Evolutionary conservation across 768 basidiomycete genomes (phyloP), one percentile per base, ranked within the genome.

Genomic region (Crassisporium funariophilum): DNA sequence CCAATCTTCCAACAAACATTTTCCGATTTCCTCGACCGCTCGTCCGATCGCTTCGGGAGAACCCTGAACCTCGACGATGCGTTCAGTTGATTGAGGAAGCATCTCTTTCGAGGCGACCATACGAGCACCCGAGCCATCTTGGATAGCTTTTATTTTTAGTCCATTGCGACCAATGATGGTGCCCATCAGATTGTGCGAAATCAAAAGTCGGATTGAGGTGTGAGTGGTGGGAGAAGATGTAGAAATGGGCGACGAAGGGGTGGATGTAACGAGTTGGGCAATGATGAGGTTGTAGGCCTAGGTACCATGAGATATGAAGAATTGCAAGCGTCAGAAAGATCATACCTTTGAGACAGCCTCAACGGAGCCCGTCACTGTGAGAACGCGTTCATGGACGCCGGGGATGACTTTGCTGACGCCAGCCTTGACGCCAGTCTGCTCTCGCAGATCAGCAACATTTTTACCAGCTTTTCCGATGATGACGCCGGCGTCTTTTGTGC

Each of bases 71-170:
- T 98, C 97, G 45, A 99, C 97, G 59, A 98, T 89, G 54, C 97
- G 91, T 70, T 99, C 97, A 37, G 97, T 99, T 23, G 95, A 98
- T 70, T 98, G 97, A 23, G 97, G 95, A 35, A 99, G 82, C 89
- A 98, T 98, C 63, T 98, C 97, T 70, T 98, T 98, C 51, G 91
- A 91, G 35, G 97, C 97, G 46, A 98, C 88, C 95, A 99, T 99
- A 46, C 97, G 88, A 15, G 93, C 94, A 41, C 94, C 93, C 29
- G 95, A 95, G 37, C 79, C 74, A 68, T 98, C 95, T 66, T 99
- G 97, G 65, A 99, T 98, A 62, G 93, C 90, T 74, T 98, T 98
- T 70, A 99, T 98, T 82, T 97, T 98, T 67, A 91, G 83, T 58
- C 97, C 97, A 44, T 74, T 88, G 55, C 95, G 88, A 58, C 97